Percentiles rank a stretch among this genome's conserved stretches.
These are phyloP conservation scores for Royoungia palumana DNA, from an alignment of 768 basidiomycete species.

Conservation along the genomic window DNA sequence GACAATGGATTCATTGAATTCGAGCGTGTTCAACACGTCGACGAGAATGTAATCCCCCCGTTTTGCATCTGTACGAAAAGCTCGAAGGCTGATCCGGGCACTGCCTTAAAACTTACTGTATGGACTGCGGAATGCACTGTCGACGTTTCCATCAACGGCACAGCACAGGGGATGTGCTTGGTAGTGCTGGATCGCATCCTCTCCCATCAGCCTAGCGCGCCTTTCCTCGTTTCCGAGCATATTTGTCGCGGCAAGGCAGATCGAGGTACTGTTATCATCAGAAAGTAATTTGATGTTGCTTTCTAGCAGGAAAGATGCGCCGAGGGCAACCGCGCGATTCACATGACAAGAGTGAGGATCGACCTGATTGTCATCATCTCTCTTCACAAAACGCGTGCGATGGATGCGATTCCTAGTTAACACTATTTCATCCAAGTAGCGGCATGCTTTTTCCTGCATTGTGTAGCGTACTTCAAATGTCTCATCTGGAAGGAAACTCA, in stretches of 20 bases:
- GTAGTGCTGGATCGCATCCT: slow-evolving; percentile 36
- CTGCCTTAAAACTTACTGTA: slow-evolving; percentile 35
- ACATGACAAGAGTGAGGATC: slow-evolving; percentile 2
- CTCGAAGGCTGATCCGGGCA: slow-evolving; percentile 16
- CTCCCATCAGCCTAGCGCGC: slow-evolving; percentile 35
- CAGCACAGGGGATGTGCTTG: slow-evolving; percentile 44
- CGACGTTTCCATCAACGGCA: slow-evolving; percentile 53
- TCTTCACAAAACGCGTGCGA: slow-evolving; percentile 10
- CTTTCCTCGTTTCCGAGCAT: slow-evolving; percentile 43
- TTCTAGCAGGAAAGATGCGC: slow-evolving; percentile 47
- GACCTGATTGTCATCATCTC: background rate
- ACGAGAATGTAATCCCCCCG: slow-evolving; percentile 39
- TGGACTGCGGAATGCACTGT: slow-evolving; percentile 50
- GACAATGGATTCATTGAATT: slow-evolving; percentile 16
- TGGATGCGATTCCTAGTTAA: background rate
- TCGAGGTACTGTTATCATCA: slow-evolving; percentile 20
- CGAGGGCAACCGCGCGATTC: slow-evolving; percentile 40
- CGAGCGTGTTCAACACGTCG: slow-evolving; percentile 34
- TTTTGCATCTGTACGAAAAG: slow-evolving; percentile 14
- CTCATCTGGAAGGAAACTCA: slow-evolving; percentile 31
- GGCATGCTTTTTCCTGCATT: slow-evolving; percentile 43
- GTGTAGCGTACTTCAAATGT: background rate
- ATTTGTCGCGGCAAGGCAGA: slow-evolving; percentile 30
- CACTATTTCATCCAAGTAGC: slow-evolving; percentile 40
- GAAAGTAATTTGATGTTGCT: slow-evolving; percentile 50